These are phyloP conservation scores for Suhomyces bolitotheri DNA, from an alignment of 1,139 yeast species.

Conservation along the genomic window DNA sequence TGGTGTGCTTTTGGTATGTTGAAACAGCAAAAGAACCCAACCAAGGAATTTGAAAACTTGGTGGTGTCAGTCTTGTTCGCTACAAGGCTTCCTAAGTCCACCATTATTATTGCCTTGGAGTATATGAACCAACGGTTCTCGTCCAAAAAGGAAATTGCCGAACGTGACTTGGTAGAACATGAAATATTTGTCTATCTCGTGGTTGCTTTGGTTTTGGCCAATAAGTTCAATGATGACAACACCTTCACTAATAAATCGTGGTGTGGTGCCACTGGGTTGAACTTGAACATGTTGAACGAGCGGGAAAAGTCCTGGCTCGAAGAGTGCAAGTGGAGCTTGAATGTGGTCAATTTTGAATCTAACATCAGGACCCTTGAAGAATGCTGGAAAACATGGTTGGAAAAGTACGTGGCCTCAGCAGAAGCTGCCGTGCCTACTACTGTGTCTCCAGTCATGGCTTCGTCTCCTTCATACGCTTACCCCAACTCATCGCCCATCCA, in stretches of 20 bases:
- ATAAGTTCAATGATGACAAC: slow-evolving; percentile 94
- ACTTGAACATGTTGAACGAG: slow-evolving; percentile 57
- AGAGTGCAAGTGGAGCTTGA: slow-evolving; percentile 50
- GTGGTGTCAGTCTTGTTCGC: slow-evolving; percentile 75
- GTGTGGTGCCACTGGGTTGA: slow-evolving; percentile 90
- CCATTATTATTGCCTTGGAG: slow-evolving; percentile 76
- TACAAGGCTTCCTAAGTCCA: slow-evolving; percentile 83
- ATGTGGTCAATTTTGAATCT: slow-evolving; percentile 43
- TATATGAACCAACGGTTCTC: slow-evolving; percentile 58
- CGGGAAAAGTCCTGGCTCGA: slow-evolving; percentile 76
- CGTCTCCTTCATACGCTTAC: slow-evolving; percentile 17
- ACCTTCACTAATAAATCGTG: slow-evolving; percentile 94
- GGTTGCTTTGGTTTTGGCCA: slow-evolving; percentile 77
- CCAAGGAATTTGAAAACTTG: slow-evolving; percentile 57
- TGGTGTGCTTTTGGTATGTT: slow-evolving; percentile 66
- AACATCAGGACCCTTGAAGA: slow-evolving; percentile 47
- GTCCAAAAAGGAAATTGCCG: slow-evolving; percentile 18
- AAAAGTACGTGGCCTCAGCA: slow-evolving; percentile 27
- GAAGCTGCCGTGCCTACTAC: slow-evolving; percentile 1
- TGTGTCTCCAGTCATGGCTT: slow-evolving; percentile 12
- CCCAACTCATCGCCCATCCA: slow-evolving; percentile 25
- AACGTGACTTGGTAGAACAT: slow-evolving; percentile 34
- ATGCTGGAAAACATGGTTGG: slow-evolving; percentile 51
- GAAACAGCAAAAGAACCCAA: slow-evolving; percentile 49
- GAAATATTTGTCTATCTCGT: slow-evolving; percentile 65